Percentiles rank a stretch among this genome's conserved stretches.
Evolutionary conservation across 345 rosid species (phyloP).

Genomic region (Eucalyptus curtisii): DNA sequence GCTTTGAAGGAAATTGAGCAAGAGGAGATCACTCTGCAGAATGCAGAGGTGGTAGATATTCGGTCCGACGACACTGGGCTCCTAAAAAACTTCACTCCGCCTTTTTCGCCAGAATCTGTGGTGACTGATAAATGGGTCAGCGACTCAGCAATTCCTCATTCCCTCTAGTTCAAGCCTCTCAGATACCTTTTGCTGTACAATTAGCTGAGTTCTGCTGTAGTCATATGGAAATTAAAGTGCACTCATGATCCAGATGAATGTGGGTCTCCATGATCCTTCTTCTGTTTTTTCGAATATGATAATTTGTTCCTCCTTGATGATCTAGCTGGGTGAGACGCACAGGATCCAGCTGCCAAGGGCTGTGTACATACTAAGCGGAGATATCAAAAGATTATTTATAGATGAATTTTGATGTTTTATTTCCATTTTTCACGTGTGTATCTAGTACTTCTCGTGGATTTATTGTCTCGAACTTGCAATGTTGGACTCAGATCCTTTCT

Average conservation of each 20-base stretch:
- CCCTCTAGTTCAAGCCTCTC: conserved; percentile 5
- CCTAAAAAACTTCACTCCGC: conserved; percentile 29
- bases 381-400: not conserved
- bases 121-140: conserved; percentile 52
- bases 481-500: not conserved
- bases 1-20: conserved; percentile 29
- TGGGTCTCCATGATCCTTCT: not conserved
- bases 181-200: not conserved
- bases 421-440: not conserved
- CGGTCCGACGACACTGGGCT: conserved; percentile 38
- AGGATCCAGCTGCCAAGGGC: not conserved
- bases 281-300: not conserved
- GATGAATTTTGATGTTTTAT: not conserved
- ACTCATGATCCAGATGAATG: not conserved
- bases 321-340: not conserved
- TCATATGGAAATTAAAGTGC: not conserved
- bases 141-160: conserved; percentile 12
- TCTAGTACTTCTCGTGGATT: not conserved
- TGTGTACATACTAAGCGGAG: not conserved
- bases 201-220: not conserved
- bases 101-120: conserved; percentile 35
- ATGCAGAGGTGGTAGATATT: conserved; percentile 27
- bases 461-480: not conserved
- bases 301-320: not conserved
- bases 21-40: conserved; percentile 4